A percentile compares a stretch with the other conserved stretches of the same genome.
These are phyloP conservation scores for Rubia yunnanensis DNA, from an alignment of 257 asterid genomes.

Conservation along the genomic window DNA sequence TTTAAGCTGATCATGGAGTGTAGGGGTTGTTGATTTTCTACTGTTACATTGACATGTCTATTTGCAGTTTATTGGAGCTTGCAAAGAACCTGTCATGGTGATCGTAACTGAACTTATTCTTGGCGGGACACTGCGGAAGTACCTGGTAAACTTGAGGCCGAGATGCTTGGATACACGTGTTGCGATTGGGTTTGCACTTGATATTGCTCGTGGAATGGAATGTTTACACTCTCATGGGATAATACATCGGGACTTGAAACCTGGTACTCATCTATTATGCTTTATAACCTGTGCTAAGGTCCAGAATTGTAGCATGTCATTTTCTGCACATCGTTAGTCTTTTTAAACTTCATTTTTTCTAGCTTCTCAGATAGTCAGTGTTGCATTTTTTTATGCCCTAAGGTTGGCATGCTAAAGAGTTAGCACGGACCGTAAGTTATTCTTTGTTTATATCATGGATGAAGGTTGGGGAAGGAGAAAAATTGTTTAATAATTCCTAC, in stretches of 20 bases:
- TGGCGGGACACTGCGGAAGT: constrained; percentile 78
- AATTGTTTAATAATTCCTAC: background rate
- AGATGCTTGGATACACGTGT: constrained; percentile 58
- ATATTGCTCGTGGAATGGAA: constrained; percentile 94
- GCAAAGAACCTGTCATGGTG: constrained; percentile 90
- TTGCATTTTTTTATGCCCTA: background rate
- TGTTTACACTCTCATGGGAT: constrained; percentile 88
- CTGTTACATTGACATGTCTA: background rate
- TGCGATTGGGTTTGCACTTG: constrained; percentile 76
- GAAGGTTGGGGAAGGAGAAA: background rate
- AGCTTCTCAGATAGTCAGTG: background rate
- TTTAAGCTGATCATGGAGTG: background rate
- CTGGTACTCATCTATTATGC: constrained; percentile 40
- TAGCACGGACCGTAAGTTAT: background rate
- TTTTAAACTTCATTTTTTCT: background rate
- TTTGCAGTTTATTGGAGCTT: constrained; percentile 83
- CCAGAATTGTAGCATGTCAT: background rate
- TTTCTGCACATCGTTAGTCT: background rate
- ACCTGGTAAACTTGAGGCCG: constrained; percentile 62
- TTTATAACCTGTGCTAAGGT: too few relatives aligned
- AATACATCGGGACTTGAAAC: constrained; percentile 88
- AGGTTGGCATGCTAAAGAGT: background rate
- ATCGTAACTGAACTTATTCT: constrained; percentile 78
- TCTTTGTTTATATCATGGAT: background rate
- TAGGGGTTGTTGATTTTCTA: background rate